These are phyloP conservation scores for Corymbia calophylla DNA, from an alignment of 441 rosid species.

Conservation along the genomic window DNA sequence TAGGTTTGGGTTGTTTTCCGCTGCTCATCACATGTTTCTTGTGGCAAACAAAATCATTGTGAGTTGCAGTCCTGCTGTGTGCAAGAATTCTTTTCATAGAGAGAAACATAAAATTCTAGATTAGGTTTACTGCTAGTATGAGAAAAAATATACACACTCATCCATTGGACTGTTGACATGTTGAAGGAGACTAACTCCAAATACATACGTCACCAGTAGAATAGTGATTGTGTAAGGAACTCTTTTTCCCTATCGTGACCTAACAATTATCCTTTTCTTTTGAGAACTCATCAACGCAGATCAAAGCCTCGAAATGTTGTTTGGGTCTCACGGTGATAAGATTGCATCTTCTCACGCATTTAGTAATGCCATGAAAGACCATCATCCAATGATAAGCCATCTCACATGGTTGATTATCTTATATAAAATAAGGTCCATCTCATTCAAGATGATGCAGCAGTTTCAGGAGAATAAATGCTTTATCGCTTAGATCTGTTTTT, in stretches of 20 bases:
- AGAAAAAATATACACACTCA: not conserved
- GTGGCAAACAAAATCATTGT: not conserved
- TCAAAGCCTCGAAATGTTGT: not conserved
- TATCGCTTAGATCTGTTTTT: not conserved
- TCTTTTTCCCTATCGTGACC: not conserved
- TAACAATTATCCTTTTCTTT: not conserved
- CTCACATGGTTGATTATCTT: not conserved
- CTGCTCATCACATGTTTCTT: not conserved
- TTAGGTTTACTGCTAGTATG: not conserved
- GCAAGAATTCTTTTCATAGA: not conserved
- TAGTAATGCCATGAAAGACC: not conserved
- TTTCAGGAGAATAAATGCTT: not conserved
- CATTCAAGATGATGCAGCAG: not conserved
- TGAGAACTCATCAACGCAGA: not conserved
- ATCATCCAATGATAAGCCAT: not conserved
- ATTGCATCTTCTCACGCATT: not conserved
- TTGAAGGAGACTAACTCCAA: not conserved
- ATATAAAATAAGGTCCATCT: not conserved
- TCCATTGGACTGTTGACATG: not conserved
- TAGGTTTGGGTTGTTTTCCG: not conserved
- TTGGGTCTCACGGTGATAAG: not conserved
- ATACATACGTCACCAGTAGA: not conserved
- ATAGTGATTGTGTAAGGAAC: not conserved
- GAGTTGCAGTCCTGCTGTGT: not conserved
- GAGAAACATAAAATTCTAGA: not conserved